Evolutionary conservation across 2,329 filamentous ascomycete species (phyloP), one percentile per base, ranked within the genome.

Genomic region (Endothia cerciana): DNA sequence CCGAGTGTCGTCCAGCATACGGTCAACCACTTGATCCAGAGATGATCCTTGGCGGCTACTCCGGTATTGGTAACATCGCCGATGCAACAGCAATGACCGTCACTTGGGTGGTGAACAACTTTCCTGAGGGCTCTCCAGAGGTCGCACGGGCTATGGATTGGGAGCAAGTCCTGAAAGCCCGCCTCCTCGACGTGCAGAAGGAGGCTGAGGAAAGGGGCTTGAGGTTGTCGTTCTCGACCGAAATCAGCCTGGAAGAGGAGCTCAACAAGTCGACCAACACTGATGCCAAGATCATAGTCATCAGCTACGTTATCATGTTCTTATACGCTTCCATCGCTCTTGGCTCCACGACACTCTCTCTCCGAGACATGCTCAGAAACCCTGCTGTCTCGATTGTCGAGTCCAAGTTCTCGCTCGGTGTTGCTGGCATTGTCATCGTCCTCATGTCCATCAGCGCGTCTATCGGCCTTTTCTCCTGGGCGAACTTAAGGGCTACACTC

Each of bases 251-350:
- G 68, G 94, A 98, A 76, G 87, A 97, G 75, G 95, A 99, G 75
- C 84, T 99, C 65, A 99, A 97, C 82, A 97, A 98, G 79, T 97
- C 93, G 45, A 97, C 93, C 60, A 99, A 99, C 77, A 98, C 95
- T 0, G 95, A 99, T 77, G 96, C 94, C 55, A 97, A 94, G 77
- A 99, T 99, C 73, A 89, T 99, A 30, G 88, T 94, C 63, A 90
- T 99, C 78, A 98, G 94, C 83, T 99, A 99, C 79, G 85, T 98
- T 69, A 92, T 97, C 81, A 99, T 99, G 95, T 99, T 99, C 78
- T 80, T 99, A 69, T 99, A 99, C 74, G 95, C 94, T 4, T 98
- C 94, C 6, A 80, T 99, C 62, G 94, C 95, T 0, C 83, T 99
- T 0, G 95, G 95, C 0, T 97, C 94, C 1, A 95, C 92, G 0